These are phyloP conservation scores for Bocquillonia castaneifolia DNA, from an alignment of 441 rosid genomes.

Conservation along the genomic window DNA sequence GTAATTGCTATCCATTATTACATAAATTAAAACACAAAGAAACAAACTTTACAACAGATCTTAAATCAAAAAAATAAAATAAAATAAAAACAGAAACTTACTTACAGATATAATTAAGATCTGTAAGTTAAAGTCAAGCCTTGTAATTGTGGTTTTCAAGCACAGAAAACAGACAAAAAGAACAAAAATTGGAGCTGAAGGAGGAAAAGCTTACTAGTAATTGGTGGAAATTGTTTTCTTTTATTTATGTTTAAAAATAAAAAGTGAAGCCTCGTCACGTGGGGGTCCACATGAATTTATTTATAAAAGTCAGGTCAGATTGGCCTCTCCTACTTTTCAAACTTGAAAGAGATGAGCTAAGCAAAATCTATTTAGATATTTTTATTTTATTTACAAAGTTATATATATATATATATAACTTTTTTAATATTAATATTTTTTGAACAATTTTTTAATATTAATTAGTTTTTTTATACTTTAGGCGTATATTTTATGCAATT, in stretches of 20 bases:
- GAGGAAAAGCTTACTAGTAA: neutral
- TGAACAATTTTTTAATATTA: too few species aligned
- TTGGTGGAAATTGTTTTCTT: neutral
- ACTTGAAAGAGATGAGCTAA: neutral
- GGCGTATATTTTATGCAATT: too few species aligned
- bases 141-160: neutral
- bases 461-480: too few species aligned
- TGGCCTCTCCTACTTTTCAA: neutral
- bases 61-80: neutral
- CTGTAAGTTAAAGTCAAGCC: slow-evolving; percentile 10
- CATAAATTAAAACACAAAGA: neutral
- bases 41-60: slow-evolving; percentile 14
- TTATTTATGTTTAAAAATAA: neutral
- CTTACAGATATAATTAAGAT: slow-evolving; percentile 9
- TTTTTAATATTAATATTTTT: too few species aligned
- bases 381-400: too few species aligned
- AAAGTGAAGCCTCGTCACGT: too few species aligned
- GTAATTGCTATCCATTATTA: slow-evolving; percentile 76
- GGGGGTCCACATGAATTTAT: too few species aligned
- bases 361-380: slow-evolving; percentile 1
- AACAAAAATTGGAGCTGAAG: neutral
- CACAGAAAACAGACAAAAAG: neutral
- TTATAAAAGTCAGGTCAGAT: slow-evolving; percentile 14
- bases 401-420: too few species aligned
- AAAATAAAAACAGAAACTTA: neutral